Percentiles rank a stretch among this genome's conserved stretches.
phyloP scores from a whole-genome alignment of 371 early-diverging fungal species.

The Apophysomyces trapeziformis region DNA sequence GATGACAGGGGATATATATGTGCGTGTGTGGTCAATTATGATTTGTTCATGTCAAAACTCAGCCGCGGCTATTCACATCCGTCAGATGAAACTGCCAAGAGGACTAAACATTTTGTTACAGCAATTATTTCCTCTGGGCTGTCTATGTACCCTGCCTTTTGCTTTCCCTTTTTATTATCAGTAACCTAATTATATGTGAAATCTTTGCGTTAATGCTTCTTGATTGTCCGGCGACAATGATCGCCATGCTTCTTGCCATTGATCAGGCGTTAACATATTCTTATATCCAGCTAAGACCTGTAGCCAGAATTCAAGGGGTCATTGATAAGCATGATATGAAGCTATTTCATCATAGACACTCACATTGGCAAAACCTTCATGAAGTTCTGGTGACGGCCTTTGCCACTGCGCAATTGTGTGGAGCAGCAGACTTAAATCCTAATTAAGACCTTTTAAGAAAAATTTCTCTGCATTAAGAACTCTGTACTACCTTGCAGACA shows the following conservation, averaged over 20 bases:
- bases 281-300: slow-evolving; percentile 69
- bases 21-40: neutral
- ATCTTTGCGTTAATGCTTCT: slow-evolving; percentile 14
- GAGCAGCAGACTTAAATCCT: slow-evolving; percentile 71
- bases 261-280: slow-evolving; percentile 62
- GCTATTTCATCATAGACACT: neutral
- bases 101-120: no score
- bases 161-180: neutral
- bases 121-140: no score
- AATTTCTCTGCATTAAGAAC: neutral
- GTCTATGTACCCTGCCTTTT: no score
- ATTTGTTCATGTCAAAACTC: slow-evolving; percentile 6
- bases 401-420: slow-evolving; percentile 74
- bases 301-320: neutral
- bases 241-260: slow-evolving; percentile 61
- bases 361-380: slow-evolving; percentile 67
- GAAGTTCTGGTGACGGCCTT: slow-evolving; percentile 61
- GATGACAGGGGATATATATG: slow-evolving; percentile 4
- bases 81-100: no score
- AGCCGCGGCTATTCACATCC: neutral
- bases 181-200: slow-evolving; percentile 6
- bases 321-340: neutral
- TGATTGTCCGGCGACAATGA: slow-evolving; percentile 21
- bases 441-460: slow-evolving; percentile 1
- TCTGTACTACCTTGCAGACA: slow-evolving; percentile 51